Evolutionary conservation across 108 stramenopile genomes (phyloP), one percentile per base, ranked within the genome.

Genomic region (Nitzschia putrida): DNA sequence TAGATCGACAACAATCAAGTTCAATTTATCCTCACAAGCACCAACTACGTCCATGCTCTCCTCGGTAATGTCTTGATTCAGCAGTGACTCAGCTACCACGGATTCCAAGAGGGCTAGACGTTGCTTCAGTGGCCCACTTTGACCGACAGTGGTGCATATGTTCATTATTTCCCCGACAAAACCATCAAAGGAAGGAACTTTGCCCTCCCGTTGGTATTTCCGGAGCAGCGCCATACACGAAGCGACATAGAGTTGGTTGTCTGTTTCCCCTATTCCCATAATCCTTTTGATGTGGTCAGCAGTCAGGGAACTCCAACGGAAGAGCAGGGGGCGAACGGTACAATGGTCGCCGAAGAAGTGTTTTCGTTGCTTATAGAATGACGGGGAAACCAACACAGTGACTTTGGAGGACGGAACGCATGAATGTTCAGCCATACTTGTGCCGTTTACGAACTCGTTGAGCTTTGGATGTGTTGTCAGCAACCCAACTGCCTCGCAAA

Each of bases 171-270:
- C 54, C 4, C 24, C 61, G 23, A 70, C 13, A 67, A 78, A 78
- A 8, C 13, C 24, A 13, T 58, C 16, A 34, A 78, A 78, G 16
- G 72, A 57, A 11, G 77, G 77, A 0, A 78, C 68, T 21, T 60
- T 38, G 0, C 22, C 57, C 25, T 50, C 12, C 22, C 69, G 29
- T 49, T 78, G 77, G 50, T 78, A 78, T 18, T 51, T 39, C 8
- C 77, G 64, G 12, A 78, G 71, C 37, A 78, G 43, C 24, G 61
- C 38, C 24, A 78, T 26, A 45, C 63, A 61, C 7, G 71, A 66
- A 2, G 72, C 67, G n/a, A 78, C 77, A 49, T 78, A 78, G 9
- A 78, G 58, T 47, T 78, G 77, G 39, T 72, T 68, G 24, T 73
- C 71, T 18, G 64, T 64, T 24, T 20, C 65, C 38, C 63, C 71